These are phyloP conservation scores for Plenodomus lindquistii DNA, from an alignment of 2,329 filamentous ascomycete genomes.

Conservation along the genomic window DNA sequence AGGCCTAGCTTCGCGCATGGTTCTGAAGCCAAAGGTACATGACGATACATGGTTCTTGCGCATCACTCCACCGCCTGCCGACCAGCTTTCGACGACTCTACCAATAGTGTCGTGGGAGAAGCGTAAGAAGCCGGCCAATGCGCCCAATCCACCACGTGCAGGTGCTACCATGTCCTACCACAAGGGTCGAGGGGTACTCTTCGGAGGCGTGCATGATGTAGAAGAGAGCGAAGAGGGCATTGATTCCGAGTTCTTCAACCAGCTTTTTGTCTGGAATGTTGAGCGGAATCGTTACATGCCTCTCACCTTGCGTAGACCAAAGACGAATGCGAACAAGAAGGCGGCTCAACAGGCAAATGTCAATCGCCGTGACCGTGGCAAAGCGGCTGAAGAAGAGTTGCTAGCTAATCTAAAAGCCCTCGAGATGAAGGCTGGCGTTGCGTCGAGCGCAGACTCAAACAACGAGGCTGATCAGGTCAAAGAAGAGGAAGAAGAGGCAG, in stretches of 20 bases:
- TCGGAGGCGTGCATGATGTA: slow-evolving; percentile 92
- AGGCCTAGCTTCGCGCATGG: slow-evolving; percentile 66
- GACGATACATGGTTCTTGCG: slow-evolving; percentile 94
- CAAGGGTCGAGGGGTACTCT: slow-evolving; percentile 88
- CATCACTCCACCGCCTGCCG: slow-evolving; percentile 71
- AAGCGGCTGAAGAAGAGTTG: slow-evolving; percentile 90
- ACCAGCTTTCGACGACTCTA: slow-evolving; percentile 66
- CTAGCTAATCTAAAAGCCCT: slow-evolving; percentile 83
- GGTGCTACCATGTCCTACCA: slow-evolving; percentile 94
- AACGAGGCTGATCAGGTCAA: slow-evolving; percentile 34
- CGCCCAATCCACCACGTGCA: slow-evolving; percentile 79
- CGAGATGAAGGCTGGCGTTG: slow-evolving; percentile 72
- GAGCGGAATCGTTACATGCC: slow-evolving; percentile 96
- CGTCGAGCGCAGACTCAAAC: slow-evolving; percentile 44
- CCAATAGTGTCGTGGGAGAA: slow-evolving; percentile 88
- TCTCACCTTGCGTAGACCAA: slow-evolving; percentile 73
- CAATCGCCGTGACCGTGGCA: slow-evolving; percentile 67
- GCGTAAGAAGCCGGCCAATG: slow-evolving; percentile 88
- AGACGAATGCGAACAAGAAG: slow-evolving; percentile 66
- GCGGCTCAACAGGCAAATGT: slow-evolving; percentile 43
- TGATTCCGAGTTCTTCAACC: slow-evolving; percentile 96
- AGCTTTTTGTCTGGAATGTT: slow-evolving; percentile 89
- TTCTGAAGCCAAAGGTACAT: slow-evolving; percentile 85
- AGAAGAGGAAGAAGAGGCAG: slow-evolving; percentile 51
- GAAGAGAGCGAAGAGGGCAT: slow-evolving; percentile 92